Base-by-base conservation (phyloP, 768 basidiomycete species). In the Leccinum ochraceum region DNA sequence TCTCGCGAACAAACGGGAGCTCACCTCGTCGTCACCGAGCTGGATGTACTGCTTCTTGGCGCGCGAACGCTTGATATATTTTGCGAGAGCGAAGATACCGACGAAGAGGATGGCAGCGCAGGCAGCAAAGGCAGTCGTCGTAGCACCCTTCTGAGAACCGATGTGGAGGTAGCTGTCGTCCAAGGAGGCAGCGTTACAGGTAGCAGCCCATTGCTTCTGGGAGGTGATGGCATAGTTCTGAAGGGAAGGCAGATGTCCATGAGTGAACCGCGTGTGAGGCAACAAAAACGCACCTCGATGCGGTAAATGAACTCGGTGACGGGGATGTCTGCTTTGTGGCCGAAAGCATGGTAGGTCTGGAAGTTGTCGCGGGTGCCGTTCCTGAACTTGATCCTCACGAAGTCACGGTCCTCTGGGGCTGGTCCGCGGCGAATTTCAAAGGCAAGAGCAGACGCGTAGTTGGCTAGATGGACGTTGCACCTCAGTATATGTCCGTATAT, bases 241-340 rank as follows among this genome's bases (percentile, higher is more conserved):
- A 30, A 14, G 13, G 54, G 6, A 24, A 54, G 26, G 44, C 16
- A 54, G 50, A 42, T 55, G 26, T 44, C 63, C 51, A 56, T 39
- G 24, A 51, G 30, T 26, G 56, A 60, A 54, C 20, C 30, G 30
- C 44, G 22, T 54, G 53, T 22, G 24, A 42, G 11, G 49, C 49
- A 22, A 53, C 54, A 32, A 61, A 44, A 44, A 52, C 77, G 17
- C 70, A 89, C 90, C 83, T 92, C 87, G 57, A 87, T 80, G 58
- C 87, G 83, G 80, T 91, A 90, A 73, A 92, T 88, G 79, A 93
- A 92, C 71, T 92, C 89, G 14, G 90, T 91, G 68, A 92, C 79
- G 53, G 90, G 87, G 67, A 93, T 88, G 69, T 92, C 91, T 58
- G 84, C 78, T 60, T 82, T 79, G 78, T 88, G 86, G 60, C 86